Conservation (phyloP, 2,329 filamentous ascomycete genomes). For the Westerdykella sp. region DNA sequence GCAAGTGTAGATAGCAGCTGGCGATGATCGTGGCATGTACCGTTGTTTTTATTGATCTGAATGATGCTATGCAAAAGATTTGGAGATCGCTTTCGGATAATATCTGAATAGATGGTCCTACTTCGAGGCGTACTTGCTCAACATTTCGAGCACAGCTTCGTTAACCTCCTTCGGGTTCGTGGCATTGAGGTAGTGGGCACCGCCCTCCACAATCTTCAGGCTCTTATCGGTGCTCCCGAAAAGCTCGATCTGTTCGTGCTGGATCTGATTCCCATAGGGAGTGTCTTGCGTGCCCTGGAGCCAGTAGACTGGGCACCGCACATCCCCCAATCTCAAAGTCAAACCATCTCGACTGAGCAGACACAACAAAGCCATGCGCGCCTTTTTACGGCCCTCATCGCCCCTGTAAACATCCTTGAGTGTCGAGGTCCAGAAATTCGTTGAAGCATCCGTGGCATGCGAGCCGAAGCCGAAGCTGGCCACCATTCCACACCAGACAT, state of each 20-base stretch:
- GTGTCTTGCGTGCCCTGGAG: slow-evolving; percentile 29
- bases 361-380: slow-evolving; percentile 45
- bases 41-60: not conserved
- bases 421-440: slow-evolving; percentile 40
- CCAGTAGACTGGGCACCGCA: slow-evolving; percentile 48
- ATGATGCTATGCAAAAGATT: not conserved
- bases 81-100: no score
- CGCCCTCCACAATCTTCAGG: slow-evolving; percentile 6
- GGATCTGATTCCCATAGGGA: slow-evolving; percentile 6
- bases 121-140: slow-evolving; percentile 1
- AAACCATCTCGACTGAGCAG: slow-evolving; percentile 44
- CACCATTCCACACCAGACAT: slow-evolving; percentile 43
- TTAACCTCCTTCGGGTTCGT: slow-evolving; percentile 7
- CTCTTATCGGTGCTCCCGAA: slow-evolving; percentile 5
- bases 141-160: slow-evolving; percentile 6
- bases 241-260: slow-evolving; percentile 8
- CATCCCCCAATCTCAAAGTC: slow-evolving; percentile 40
- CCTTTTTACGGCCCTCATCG: slow-evolving; percentile 43
- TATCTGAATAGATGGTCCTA: no score
- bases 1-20: slow-evolving; percentile 20
- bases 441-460: slow-evolving; percentile 30
- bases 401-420: slow-evolving; percentile 44
- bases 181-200: slow-evolving; percentile 10
- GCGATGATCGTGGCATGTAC: slow-evolving; percentile 4
- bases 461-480: slow-evolving; percentile 44